Conservation (phyloP, 805 yeast genomes). For the Novakomyces olei region DNA sequence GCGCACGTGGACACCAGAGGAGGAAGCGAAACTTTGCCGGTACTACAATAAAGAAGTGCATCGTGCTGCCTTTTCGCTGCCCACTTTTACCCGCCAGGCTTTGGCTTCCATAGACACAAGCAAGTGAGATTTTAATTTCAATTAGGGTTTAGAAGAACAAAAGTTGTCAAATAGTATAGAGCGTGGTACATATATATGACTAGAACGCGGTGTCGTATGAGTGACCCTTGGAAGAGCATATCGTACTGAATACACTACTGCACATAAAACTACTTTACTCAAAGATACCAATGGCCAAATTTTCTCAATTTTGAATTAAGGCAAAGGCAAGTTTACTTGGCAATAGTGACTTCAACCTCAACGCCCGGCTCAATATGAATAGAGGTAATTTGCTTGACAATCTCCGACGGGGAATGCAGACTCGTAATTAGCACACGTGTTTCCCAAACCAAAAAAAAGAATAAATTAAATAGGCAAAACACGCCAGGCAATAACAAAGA, state of each 20-base stretch:
- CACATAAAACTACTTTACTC: no score
- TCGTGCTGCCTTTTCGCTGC: constrained; percentile 72
- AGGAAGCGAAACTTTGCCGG: constrained; percentile 42
- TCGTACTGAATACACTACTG: no score
- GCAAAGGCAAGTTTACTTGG: constrained; percentile 8
- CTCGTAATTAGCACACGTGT: constrained; percentile 4
- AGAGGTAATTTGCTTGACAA: constrained; percentile 89
- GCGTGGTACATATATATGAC: no score
- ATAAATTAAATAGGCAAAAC: no score
- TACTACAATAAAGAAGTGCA: constrained; percentile 76
- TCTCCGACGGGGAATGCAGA: constrained; percentile 85
- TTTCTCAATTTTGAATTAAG: no score
- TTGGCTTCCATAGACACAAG: no score
- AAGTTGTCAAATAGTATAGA: no score
- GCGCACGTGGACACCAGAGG: constrained; percentile 38
- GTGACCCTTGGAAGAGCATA: no score
- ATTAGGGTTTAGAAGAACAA: no score
- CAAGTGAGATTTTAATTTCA: no score
- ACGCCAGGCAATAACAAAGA: neutral
- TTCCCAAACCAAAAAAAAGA: constrained; percentile 1
- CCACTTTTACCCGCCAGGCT: constrained; percentile 85
- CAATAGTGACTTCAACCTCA: constrained; percentile 29
- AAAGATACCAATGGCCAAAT: no score
- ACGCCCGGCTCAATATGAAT: constrained; percentile 99
- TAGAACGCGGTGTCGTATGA: no score